Evolutionary conservation across 805 yeast species (phyloP).

Genomic region (Saturnispora quitensis): DNA sequence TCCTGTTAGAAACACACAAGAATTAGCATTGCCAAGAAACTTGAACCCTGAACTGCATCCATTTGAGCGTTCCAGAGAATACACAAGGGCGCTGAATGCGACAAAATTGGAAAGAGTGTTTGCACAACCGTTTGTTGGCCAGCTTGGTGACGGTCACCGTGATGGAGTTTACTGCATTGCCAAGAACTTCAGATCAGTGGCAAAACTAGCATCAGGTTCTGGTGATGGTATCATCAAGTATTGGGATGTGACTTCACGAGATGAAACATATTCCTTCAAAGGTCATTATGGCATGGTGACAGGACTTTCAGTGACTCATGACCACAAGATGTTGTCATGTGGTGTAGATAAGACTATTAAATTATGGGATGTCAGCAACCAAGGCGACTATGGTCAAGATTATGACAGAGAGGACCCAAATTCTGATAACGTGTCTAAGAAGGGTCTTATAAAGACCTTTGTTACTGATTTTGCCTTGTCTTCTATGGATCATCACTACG

Average conservation of each 20-base stretch:
- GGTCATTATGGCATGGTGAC: conserved; percentile 89
- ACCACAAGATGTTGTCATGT: conserved; percentile 54
- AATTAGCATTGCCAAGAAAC: conserved; percentile 78
- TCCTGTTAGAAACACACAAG: conserved; percentile 86
- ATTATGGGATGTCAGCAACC: conserved; percentile 69
- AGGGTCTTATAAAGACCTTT: conserved; percentile 68
- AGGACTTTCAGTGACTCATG: conserved; percentile 72
- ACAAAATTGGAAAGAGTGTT: conserved; percentile 93
- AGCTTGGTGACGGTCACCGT: conserved; percentile 87
- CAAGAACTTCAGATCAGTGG: conserved; percentile 59
- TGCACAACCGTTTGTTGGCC: conserved; percentile 96
- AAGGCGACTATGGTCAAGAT: conserved; percentile 20
- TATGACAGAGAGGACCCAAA: conserved; percentile 8
- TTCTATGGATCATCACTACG: conserved; percentile 78
- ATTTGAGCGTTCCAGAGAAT: conserved; percentile 93
- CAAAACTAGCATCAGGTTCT: conserved; percentile 79
- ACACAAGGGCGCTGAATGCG: conserved; percentile 88
- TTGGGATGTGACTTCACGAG: conserved; percentile 81
- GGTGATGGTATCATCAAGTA: conserved; percentile 94
- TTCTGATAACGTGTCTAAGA: conserved; percentile 24
- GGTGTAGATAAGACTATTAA: conserved; percentile 87
- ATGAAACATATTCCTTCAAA: conserved; percentile 65
- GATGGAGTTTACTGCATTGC: conserved; percentile 91
- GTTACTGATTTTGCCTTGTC: conserved; percentile 78
- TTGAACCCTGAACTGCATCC: conserved; percentile 93